Base-by-base conservation (phyloP, 208 protist genomes). In the Acanthamoeba rhysodes region DNA sequence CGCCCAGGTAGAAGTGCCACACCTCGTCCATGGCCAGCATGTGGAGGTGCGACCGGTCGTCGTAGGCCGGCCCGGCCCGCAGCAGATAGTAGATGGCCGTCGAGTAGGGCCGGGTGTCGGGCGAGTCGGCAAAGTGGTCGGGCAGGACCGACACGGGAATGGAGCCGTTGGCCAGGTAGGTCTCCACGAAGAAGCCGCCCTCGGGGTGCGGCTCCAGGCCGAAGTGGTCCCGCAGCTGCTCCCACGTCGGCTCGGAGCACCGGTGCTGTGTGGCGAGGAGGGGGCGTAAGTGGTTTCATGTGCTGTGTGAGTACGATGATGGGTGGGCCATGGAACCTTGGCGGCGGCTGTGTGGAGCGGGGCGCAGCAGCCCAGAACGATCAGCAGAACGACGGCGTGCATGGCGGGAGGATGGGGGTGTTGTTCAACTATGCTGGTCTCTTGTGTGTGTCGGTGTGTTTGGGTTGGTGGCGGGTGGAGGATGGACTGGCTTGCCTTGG, bases 21-120 rank as follows among this genome's bases (percentile, higher is more conserved):
- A 91, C 62, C 85, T 91, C 85, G 27, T 91, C 85, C 62, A 72
- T 72, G 57, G 32, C 29, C 53, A 91, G 85, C 85, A 91, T 91
- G 85, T 91, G 85, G 50, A 91, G 16, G 27, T 91, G 85, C 57
- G 85, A 91, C 22, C 48, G 74, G 27, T 91, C 85, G 29, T 8
- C 18, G 68, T 74, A 74, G n/a, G 29, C 5, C 20, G 48, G 8
- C 9, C 34, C 57, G 20, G 32, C 24, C 12, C 85, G 53, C 37
- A 91, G 85, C 20, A 91, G 85, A 55, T 91, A 91, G 85, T 50
- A 91, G 85, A 91, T 91, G 45, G 85, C 85, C 2, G 85, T 91
- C 34, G 85, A 91, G 85, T 70, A 91, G 85, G 85, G 53, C 8
- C 85, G 85, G 37, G 85, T 91, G 32, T 27, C 16, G 53, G 85